Base-by-base conservation (phyloP, 1,284 basidiomycete genomes). In the Heterobasidion occidentale region DNA sequence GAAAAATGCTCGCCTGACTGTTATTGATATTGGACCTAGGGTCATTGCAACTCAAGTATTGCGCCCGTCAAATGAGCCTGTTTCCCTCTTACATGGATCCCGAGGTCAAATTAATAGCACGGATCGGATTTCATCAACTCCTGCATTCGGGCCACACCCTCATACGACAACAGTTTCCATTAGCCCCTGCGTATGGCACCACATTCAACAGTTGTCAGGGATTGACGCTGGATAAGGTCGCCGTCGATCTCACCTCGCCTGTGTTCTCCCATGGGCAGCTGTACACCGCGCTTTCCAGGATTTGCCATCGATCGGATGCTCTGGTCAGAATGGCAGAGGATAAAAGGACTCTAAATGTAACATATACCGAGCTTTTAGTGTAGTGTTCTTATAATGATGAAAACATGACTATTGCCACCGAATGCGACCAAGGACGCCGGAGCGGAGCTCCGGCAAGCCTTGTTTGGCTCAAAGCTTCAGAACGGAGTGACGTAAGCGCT, bases 171-270 rank as follows among this genome's bases (percentile, higher is more conserved):
- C 74, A 77, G 60, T 75, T 76, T 56, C 75, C 75, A 5, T 63
- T 76, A 9, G 67, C 68, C 9, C 68, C 68, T 1, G 75, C 74
- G 12, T 76, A 76, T 61, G 69, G 72, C 15, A 74, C 71, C 2
- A 76, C 74, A 20, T 75, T 76, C 62, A 73, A 75, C 57, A 72
- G 72, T 58, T 76, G 74, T 60, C 74, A 75, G 61, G 74, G 73
- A 4, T 62, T 75, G 3, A 75, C 75, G 2, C 59, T 75, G 2
- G 70, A 76, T 55, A 49, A 61, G 2, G 63, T 74, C 9, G 74
- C 67, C 3, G 61, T 76, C 0, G 75, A 76, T 56, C 53, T 72
- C 6, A 68, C 66, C 1, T 54, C 57, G 0, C 60, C 66, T 2
- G 74, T 74, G 2, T 77, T 77, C 60, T 68, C 70, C 9, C 74